Conservation (phyloP, 164 flowering plant species). For the Liquidambar formosana region DNA sequence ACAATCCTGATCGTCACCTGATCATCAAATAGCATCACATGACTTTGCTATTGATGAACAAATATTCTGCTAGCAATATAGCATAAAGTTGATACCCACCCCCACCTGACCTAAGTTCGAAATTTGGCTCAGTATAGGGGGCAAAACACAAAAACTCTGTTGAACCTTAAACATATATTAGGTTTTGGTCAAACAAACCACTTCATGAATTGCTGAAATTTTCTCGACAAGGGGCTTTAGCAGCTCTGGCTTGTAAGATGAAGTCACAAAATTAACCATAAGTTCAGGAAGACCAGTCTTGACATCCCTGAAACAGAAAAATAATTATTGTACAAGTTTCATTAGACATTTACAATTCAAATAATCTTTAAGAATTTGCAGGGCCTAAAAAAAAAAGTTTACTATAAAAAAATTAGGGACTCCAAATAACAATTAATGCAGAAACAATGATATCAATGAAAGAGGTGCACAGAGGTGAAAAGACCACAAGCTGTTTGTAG, state of each 20-base stretch:
- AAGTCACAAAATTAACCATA: constrained; percentile 98
- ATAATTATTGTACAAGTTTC: background rate
- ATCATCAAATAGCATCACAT: too few species aligned
- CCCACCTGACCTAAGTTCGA: background rate
- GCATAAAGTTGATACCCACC: too few species aligned
- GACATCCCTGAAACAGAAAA: constrained; percentile 55
- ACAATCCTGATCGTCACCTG: too few species aligned
- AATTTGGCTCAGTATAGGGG: background rate
- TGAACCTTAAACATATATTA: background rate
- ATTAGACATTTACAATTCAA: background rate
- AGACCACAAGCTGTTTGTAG: too few species aligned
- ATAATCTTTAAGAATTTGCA: background rate
- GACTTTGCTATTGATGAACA: too few species aligned
- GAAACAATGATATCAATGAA: too few species aligned
- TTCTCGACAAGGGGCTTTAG: constrained; percentile 73
- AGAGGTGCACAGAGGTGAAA: too few species aligned
- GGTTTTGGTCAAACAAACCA: constrained; percentile 52
- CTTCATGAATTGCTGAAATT: constrained; percentile 76
- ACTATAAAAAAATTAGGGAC: too few species aligned
- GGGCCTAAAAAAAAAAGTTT: background rate
- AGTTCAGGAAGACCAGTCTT: constrained; percentile 70
- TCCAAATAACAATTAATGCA: too few species aligned
- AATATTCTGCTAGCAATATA: too few species aligned
- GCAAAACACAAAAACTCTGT: background rate
- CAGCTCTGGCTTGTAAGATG: constrained; percentile 83